Conservation (phyloP, 495 filamentous ascomycete genomes). For the Penicillium cataractarum region DNA sequence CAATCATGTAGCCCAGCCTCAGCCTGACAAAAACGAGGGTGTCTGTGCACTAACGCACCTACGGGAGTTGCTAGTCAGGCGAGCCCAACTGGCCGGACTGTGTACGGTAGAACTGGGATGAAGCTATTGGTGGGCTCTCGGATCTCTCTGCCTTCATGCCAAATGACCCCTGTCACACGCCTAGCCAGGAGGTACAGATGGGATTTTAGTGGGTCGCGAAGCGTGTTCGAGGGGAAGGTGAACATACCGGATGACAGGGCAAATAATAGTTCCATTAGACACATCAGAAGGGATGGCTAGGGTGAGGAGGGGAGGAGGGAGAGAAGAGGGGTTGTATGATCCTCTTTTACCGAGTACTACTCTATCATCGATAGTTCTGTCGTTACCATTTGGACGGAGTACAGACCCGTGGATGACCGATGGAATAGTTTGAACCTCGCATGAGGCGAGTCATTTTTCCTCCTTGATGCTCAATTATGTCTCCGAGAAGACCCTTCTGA, state of each 20-base stretch:
- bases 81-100: background rate
- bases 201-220: constrained; percentile 14
- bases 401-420: constrained; percentile 1
- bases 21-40: constrained; percentile 17
- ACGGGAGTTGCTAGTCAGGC: background rate
- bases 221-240: constrained; percentile 23
- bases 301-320: background rate
- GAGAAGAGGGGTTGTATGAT: background rate
- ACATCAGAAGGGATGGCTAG: constrained; percentile 12
- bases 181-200: constrained; percentile 21
- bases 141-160: constrained; percentile 21
- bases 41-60: background rate
- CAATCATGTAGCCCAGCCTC: constrained; percentile 8
- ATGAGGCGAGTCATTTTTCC: constrained; percentile 27
- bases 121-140: constrained; percentile 11
- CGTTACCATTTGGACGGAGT: too few relatives aligned
- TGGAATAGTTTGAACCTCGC: constrained; percentile 28
- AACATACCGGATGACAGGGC: constrained; percentile 16
- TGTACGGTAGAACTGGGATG: background rate
- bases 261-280: constrained; percentile 5
- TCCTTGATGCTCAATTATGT: background rate
- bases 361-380: background rate
- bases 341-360: background rate
- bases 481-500: background rate
- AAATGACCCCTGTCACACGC: constrained; percentile 31